A percentile compares a stretch with the other conserved stretches of the same genome.
Conservation (phyloP, 768 basidiomycete genomes). For the Gloeophyllum trabeum region DNA sequence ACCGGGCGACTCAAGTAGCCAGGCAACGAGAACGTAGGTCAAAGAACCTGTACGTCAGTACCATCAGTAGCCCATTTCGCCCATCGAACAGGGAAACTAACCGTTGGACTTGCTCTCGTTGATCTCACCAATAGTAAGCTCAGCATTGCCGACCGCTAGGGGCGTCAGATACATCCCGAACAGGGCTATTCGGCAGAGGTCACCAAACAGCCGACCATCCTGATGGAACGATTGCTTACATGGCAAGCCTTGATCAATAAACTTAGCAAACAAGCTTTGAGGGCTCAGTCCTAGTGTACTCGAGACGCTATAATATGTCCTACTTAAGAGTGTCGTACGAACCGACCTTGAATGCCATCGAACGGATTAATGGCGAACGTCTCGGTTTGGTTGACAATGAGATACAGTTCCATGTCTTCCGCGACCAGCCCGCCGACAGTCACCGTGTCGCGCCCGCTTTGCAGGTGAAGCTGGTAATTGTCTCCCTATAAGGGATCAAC, state of each 20-base stretch:
- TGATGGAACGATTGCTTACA: too few relatives aligned
- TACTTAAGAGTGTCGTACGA: background rate
- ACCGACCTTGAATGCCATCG: background rate
- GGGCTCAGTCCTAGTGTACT: too few relatives aligned
- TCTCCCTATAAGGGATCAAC: background rate
- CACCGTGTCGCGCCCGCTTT: background rate
- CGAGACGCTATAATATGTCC: background rate
- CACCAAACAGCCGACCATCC: too few relatives aligned
- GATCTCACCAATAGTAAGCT: conserved; percentile 31
- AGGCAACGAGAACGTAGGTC: too few relatives aligned
- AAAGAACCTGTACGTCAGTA: too few relatives aligned
- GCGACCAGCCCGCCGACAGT: background rate
- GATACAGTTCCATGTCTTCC: background rate
- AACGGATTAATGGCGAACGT: background rate
- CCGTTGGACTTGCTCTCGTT: conserved; percentile 41
- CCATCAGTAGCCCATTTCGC: too few relatives aligned
- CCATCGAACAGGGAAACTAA: too few relatives aligned
- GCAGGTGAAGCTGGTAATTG: background rate
- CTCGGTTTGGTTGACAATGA: background rate
- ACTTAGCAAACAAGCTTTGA: too few relatives aligned
- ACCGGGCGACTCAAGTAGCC: conserved; percentile 33
- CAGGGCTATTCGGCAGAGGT: conserved; percentile 22
- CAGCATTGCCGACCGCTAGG: conserved; percentile 19
- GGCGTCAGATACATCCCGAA: conserved; percentile 43
- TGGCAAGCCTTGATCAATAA: too few relatives aligned